These are phyloP conservation scores for Secale cereale DNA, from an alignment of 176 grass and related monocot species.

Conservation along the genomic window DNA sequence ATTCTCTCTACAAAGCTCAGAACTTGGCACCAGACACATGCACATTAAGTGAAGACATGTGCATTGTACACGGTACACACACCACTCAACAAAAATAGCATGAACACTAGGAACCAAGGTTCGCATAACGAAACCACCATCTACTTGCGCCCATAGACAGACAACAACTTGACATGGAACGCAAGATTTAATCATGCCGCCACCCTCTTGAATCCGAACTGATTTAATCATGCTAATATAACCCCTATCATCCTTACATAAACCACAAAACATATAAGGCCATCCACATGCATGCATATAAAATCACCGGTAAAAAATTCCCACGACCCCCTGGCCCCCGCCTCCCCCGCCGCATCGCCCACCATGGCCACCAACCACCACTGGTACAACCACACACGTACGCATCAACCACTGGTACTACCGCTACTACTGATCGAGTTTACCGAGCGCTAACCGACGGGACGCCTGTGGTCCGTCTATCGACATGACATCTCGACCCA, in stretches of 20 bases:
- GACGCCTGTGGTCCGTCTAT: too few species aligned
- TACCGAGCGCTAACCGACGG: background rate
- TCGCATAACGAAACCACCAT: background rate
- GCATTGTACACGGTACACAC: background rate
- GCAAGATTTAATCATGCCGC: too few species aligned
- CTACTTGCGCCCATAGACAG: background rate
- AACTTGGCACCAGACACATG: background rate
- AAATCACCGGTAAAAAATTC: too few species aligned
- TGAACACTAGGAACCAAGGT: background rate
- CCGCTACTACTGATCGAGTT: background rate
- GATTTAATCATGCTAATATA: background rate
- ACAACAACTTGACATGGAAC: background rate
- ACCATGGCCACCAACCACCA: background rate
- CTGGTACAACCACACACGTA: background rate
- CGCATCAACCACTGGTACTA: background rate
- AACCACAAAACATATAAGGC: background rate
- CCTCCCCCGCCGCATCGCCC: too few species aligned
- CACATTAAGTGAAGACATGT: background rate
- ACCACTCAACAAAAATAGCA: background rate
- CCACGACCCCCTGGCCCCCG: background rate
- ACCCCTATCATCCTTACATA: background rate
- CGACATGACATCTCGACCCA: too few species aligned
- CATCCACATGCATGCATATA: too few species aligned
- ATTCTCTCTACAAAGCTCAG: background rate
- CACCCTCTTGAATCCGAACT: background rate